phyloP scores from a whole-genome alignment of 495 filamentous ascomycete genomes.

The Penicillium soppii region DNA sequence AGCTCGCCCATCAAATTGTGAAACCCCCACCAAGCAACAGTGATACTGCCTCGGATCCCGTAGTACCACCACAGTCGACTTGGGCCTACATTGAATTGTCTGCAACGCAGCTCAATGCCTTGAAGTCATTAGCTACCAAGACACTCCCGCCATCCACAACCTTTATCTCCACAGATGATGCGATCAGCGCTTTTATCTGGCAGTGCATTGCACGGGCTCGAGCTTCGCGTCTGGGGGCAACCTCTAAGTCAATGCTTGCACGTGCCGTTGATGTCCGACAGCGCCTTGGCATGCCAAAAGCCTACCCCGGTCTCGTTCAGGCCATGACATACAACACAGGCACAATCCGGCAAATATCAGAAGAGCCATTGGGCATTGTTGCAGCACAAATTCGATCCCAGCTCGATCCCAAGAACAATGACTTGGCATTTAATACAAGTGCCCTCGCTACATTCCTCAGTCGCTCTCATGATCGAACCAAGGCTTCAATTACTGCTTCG shows the following conservation, averaged over 20 bases:
- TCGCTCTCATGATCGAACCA: constrained; percentile 29
- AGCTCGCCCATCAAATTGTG: constrained; percentile 33
- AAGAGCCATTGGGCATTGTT: constrained; percentile 35
- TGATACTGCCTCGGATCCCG: constrained; percentile 4
- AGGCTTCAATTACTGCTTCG: constrained; percentile 25
- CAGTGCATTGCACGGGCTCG: constrained; percentile 48
- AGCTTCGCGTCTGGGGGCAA: constrained; percentile 32
- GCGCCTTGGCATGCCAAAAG: constrained; percentile 38
- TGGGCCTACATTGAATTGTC: constrained; percentile 48
- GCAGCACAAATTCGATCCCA: constrained; percentile 45
- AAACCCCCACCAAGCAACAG: constrained; percentile 10
- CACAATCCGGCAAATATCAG: constrained; percentile 27
- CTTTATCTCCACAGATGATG: constrained; percentile 54
- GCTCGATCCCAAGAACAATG: constrained; percentile 37
- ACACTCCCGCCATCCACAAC: constrained; percentile 16
- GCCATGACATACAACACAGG: constrained; percentile 40
- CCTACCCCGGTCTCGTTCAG: constrained; percentile 46
- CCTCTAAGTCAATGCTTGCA: constrained; percentile 33
- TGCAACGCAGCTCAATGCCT: constrained; percentile 24
- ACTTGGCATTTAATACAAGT: constrained; percentile 34
- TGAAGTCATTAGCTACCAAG: constrained; percentile 42
- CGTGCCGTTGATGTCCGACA: constrained; percentile 54
- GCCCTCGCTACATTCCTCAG: constrained; percentile 42
- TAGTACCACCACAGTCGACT: constrained; percentile 19
- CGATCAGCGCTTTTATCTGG: constrained; percentile 54